Conservation (phyloP, 2,329 filamentous ascomycete genomes). For the Claviceps arundinis region DNA sequence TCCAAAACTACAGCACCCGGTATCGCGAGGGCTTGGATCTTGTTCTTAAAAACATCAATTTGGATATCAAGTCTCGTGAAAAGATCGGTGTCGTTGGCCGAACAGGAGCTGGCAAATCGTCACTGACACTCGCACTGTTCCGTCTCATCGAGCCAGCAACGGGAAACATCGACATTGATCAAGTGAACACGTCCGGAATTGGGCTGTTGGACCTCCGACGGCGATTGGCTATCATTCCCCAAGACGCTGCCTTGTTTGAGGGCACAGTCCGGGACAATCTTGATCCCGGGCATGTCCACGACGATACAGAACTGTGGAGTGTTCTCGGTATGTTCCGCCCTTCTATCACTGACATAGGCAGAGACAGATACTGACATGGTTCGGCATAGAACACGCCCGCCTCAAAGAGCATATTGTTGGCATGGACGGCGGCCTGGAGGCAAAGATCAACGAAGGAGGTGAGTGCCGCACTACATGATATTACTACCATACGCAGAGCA, state of each 20-base stretch:
- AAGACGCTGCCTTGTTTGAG: slow-evolving; percentile 92
- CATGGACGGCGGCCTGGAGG: slow-evolving; percentile 85
- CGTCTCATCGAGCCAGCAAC: slow-evolving; percentile 80
- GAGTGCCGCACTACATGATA: slow-evolving; percentile 24
- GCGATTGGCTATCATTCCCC: slow-evolving; percentile 89
- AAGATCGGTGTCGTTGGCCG: slow-evolving; percentile 97
- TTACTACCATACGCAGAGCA: neutral
- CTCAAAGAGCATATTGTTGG: slow-evolving; percentile 77
- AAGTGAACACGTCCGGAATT: slow-evolving; percentile 77
- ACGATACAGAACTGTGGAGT: slow-evolving; percentile 95
- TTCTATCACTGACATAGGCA: neutral
- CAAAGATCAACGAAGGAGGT: slow-evolving; percentile 88
- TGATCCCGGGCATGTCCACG: slow-evolving; percentile 86
- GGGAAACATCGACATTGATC: slow-evolving; percentile 80
- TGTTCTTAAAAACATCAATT: slow-evolving; percentile 81
- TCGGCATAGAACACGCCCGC: slow-evolving; percentile 64
- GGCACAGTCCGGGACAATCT: slow-evolving; percentile 89
- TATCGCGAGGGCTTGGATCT: slow-evolving; percentile 84
- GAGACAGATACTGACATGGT: neutral
- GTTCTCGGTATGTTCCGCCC: slow-evolving; percentile 50
- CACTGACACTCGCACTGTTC: slow-evolving; percentile 83
- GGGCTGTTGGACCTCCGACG: slow-evolving; percentile 79
- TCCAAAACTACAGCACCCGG: slow-evolving; percentile 86
- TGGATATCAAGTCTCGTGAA: slow-evolving; percentile 90
- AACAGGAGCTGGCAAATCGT: slow-evolving; percentile 92